Conservation (phyloP, 2,329 filamentous ascomycete genomes). For the Penicillium nordicum region DNA sequence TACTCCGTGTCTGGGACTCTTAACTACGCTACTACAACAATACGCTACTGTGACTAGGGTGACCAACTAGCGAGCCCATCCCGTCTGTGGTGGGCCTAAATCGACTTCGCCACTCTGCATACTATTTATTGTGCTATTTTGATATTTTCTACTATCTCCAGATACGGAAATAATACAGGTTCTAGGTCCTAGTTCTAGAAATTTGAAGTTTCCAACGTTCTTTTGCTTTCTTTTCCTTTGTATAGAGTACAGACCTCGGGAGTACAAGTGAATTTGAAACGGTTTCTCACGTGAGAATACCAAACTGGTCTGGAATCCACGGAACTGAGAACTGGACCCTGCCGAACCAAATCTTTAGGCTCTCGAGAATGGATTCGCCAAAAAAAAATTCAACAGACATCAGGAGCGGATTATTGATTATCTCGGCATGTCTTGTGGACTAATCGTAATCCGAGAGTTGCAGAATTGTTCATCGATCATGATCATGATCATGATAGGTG, state of each 20-base stretch:
- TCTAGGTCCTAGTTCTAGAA: not conserved
- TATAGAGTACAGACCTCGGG: too few relatives aligned
- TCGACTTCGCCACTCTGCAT: conserved; percentile 1
- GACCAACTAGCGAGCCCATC: conserved; percentile 9
- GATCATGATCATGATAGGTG: not conserved
- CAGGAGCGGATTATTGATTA: not conserved
- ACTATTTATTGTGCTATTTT: not conserved
- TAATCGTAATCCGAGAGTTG: not conserved
- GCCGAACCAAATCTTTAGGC: not conserved
- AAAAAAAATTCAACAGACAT: not conserved
- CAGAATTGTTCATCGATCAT: not conserved
- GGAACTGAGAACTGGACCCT: not conserved
- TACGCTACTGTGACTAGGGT: conserved; percentile 19
- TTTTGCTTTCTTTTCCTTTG: not conserved
- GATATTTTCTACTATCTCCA: not conserved
- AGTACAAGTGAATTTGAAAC: not conserved
- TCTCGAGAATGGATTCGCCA: not conserved
- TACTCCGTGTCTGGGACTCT: conserved; percentile 12
- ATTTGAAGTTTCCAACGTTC: not conserved
- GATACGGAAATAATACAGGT: not conserved
- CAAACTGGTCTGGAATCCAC: not conserved
- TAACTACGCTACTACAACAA: not conserved
- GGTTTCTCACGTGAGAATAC: not conserved
- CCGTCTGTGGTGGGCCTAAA: not conserved
- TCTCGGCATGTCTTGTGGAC: not conserved